These are phyloP conservation scores for Rubus parviflorus DNA, from an alignment of 306 rosid species.

Conservation along the genomic window DNA sequence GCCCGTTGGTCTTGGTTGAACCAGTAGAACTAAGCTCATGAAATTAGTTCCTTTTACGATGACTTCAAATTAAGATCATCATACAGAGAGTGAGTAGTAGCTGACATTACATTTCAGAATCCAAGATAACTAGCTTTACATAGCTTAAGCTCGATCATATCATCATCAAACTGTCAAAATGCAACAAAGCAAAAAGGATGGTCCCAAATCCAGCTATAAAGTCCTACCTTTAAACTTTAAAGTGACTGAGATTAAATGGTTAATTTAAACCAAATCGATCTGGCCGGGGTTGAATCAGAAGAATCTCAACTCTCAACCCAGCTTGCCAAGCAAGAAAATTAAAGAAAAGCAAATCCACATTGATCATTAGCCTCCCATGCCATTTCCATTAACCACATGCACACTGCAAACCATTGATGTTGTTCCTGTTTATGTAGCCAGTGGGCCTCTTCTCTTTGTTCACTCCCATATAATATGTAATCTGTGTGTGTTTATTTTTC, in stretches of 20 bases:
- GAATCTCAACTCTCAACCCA: background rate
- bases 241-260: background rate
- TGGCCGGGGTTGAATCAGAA: background rate
- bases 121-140: slow-evolving; percentile 10
- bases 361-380: slow-evolving; percentile 50
- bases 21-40: too few species aligned
- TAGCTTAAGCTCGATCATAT: background rate
- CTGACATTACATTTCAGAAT: slow-evolving; percentile 17
- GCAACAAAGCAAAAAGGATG: slow-evolving; percentile 30
- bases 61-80: background rate
- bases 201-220: slow-evolving; percentile 58
- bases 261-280: background rate
- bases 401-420: slow-evolving; percentile 49
- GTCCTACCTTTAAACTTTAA: slow-evolving; percentile 10
- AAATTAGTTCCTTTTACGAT: background rate
- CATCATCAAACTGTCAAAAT: slow-evolving; percentile 12
- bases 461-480: background rate
- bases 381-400: slow-evolving; percentile 41
- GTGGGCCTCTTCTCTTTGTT: slow-evolving; percentile 44
- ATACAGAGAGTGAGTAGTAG: background rate
- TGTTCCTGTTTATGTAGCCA: slow-evolving; percentile 37
- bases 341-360: slow-evolving; percentile 41
- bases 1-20: too few species aligned
- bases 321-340: slow-evolving; percentile 32
- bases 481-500: background rate